Conservation (phyloP, 2,329 filamentous ascomycete species). For the Lasiodiplodia hormozganensis region DNA sequence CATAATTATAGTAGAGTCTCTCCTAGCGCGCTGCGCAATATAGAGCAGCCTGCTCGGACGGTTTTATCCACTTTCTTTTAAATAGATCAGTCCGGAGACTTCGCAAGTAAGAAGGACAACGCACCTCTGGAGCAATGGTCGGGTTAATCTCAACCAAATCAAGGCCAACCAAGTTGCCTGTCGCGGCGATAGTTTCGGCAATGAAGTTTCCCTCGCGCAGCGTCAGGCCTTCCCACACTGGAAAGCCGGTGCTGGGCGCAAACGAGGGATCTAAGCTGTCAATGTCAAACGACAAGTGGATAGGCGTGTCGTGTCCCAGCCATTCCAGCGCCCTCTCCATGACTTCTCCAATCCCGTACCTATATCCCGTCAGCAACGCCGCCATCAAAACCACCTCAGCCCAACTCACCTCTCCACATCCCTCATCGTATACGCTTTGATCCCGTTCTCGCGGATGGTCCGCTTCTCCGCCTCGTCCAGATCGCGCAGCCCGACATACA, state of each 20-base stretch:
- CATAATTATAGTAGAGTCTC: slow-evolving; percentile 78
- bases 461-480: slow-evolving; percentile 94
- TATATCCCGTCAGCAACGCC: slow-evolving; percentile 44
- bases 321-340: slow-evolving; percentile 98
- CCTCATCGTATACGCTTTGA: slow-evolving; percentile 98
- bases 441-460: slow-evolving; percentile 84
- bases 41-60: slow-evolving; percentile 85
- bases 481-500: slow-evolving; percentile 95
- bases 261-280: slow-evolving; percentile 95
- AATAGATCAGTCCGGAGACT: too few species aligned
- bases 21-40: slow-evolving; percentile 89
- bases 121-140: slow-evolving; percentile 32
- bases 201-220: slow-evolving; percentile 97
- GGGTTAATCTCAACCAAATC: slow-evolving; percentile 64
- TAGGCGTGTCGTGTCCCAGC: slow-evolving; percentile 92
- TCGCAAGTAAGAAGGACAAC: too few species aligned
- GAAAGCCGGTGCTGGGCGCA: slow-evolving; percentile 96
- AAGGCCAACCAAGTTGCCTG: slow-evolving; percentile 64
- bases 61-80: slow-evolving; percentile 77
- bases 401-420: slow-evolving; percentile 81
- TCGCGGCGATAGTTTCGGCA: slow-evolving; percentile 71
- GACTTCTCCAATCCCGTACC: slow-evolving; percentile 90
- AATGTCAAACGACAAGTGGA: slow-evolving; percentile 96
- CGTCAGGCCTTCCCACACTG: slow-evolving; percentile 90
- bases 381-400: neutral